Conservation (phyloP, 805 yeast species). For the Starmerella apis region DNA sequence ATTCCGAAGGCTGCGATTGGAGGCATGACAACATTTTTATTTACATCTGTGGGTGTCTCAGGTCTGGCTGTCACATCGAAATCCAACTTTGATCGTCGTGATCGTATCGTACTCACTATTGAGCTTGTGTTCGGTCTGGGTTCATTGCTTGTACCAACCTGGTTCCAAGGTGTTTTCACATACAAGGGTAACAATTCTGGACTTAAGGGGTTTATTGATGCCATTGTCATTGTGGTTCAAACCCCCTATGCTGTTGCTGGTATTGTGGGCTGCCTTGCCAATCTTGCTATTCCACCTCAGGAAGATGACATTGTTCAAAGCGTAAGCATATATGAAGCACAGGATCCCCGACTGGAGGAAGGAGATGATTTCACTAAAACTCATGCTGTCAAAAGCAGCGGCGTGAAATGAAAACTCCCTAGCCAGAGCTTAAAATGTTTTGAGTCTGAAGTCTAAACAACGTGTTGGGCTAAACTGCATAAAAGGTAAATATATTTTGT, state of each 20-base stretch:
- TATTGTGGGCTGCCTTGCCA: constrained; percentile 49
- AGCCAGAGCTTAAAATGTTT: too few relatives aligned
- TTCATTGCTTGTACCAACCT: constrained; percentile 50
- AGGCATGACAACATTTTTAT: constrained; percentile 74
- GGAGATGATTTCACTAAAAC: not conserved
- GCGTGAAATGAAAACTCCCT: not conserved
- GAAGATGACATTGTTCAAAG: constrained; percentile 30
- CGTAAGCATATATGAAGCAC: not conserved
- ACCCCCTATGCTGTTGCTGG: constrained; percentile 67
- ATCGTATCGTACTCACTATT: constrained; percentile 60
- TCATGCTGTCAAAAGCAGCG: not conserved
- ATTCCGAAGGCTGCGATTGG: constrained; percentile 74
- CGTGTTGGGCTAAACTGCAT: not conserved
- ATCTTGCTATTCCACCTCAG: constrained; percentile 48
- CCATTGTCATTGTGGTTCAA: constrained; percentile 59
- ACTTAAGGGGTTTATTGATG: constrained; percentile 53
- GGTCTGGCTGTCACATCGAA: constrained; percentile 56
- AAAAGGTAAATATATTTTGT: not conserved
- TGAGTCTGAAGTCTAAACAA: too few relatives aligned
- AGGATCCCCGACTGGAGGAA: not conserved
- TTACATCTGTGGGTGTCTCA: constrained; percentile 66
- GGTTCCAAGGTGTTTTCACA: constrained; percentile 57
- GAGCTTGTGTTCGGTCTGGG: constrained; percentile 58
- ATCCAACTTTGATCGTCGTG: constrained; percentile 52
- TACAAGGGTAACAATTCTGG: constrained; percentile 51